Base-by-base conservation (phyloP, 352 stramenopile species). In the Thraustotheca clavata region DNA sequence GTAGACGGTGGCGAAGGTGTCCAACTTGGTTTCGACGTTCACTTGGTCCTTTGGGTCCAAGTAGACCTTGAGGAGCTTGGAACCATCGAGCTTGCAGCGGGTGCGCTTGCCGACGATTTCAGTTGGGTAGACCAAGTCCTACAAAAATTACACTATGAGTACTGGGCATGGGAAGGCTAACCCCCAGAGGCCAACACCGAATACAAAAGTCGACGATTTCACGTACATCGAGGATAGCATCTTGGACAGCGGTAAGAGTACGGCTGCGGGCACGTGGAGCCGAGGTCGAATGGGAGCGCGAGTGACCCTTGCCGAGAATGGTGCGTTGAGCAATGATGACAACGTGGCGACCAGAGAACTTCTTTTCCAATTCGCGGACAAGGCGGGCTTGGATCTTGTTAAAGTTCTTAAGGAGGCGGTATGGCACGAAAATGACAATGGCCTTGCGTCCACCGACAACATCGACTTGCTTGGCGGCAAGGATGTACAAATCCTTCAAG, bases 31-130 rank as follows among this genome's bases (percentile, higher is more conserved):
- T 84, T 99, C 97, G 31, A 99, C 95, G 81, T 99, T 99, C 52
- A 98, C 94, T 78, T 99, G 90, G 76, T 99, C 97, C 84, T 98
- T 98, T 65, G 91, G 84, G 81, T 99, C 96, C 54, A 99, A 81
- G 75, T 95, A 98, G 50, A 99, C 95, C 81, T 99, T 99, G 7
- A 99, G 76, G 55, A 98, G 80, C 83, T 99, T 98, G 68, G 91
- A 94, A 80, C 96, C 96, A 72, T 99, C 96, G 67, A 98, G 79
- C 76, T 93, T 96, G 73, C 97, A 97, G 68, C 96, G 84, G 40
- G 95, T 99, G 79, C 96, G 92, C 93, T 99, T 99, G 80, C 97
- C 97, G 61, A 99, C 96, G 73, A 99, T 99, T 79, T 99, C 97
- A 38, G 96, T 99, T 61, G 97, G 97, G 88, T 97, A 99, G 29